Base-by-base conservation (phyloP, 106 monocot species). In the Acanthochlamys bracteata region DNA sequence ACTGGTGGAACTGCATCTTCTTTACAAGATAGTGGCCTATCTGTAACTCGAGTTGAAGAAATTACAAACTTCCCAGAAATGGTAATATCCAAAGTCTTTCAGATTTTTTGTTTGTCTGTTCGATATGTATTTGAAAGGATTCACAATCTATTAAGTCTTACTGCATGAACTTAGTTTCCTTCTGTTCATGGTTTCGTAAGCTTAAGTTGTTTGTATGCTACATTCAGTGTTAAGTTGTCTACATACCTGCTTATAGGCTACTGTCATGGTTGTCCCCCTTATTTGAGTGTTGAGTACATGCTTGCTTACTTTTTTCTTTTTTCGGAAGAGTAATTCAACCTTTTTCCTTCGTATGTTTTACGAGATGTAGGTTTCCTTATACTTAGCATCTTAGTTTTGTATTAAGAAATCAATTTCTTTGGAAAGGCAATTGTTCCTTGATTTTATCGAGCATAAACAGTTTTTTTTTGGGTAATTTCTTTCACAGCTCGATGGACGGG, bases 61-160 rank as follows among this genome's bases (percentile, higher is more conserved):
- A 69, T 96, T 56, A 96, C 95, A 9, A 23, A 76, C 40, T 96
- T 96, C 57, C 88, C 90, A 61, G 95, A 96, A 74, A 96, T 96
- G 95, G 95, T 96, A 64, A 70, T 60, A 15, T 49, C 23, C 61
- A 58, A 15, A 39, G 55, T 41, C 26, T 47, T 17, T 41, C 53
- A 23, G 10, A 20, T 59, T 21, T 46, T 1, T 20, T 39, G 25
- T 8, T 46, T 46, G 8, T 46, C 45, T 14, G 8, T 46, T 10
- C 45, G 45, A 14, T 46, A 46, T 10, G 11, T 10, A 46, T 14
- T 46, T 8, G 45, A 46, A 10, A 46, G 11, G 45, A 8, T 46
- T 46, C 14, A 46, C 14, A 46, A 46, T 46, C 45, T 14, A 46
- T 46, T 10, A 10, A 14, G 8, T 46, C 11, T 8, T 46, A 46